Base-by-base conservation (phyloP, 2,329 filamentous ascomycete species). In the Dactylellina sp. region DNA sequence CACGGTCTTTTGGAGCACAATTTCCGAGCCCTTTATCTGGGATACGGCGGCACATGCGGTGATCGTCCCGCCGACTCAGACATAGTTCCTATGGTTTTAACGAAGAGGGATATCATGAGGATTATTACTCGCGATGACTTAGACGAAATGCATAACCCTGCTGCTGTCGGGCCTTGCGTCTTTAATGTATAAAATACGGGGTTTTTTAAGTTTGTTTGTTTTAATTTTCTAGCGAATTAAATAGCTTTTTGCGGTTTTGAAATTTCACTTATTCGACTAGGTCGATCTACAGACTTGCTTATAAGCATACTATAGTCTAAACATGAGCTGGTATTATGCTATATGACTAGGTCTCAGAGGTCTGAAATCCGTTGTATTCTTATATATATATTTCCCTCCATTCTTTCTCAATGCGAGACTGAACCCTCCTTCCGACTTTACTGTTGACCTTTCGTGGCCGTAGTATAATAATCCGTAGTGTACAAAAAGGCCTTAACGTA, bases 401-500 rank as follows among this genome's bases (percentile, higher is more conserved):
- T n/a, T n/a, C n/a, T n/a, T n/a, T n/a, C n/a, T n/a, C n/a, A n/a
- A n/a, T n/a, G n/a, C n/a, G n/a, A n/a, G n/a, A n/a, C n/a, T n/a
- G n/a, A n/a, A n/a, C n/a, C n/a, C n/a, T n/a, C n/a, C n/a, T n/a
- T n/a, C 4, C 20, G 11, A 35, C 35, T 53, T 18, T 12, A 16
- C 18, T 37, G 11, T 2, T 16, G n/a, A 24, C 28, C 28, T 9
- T 2, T 28, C 7, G 22, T 53, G 18, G 62, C 61, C 1, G 39
- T 44, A 24, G 44, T 40, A 35, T 65, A 62, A 20, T 74, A 74
- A 39, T 74, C 70, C 14, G 70, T 74, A 3, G 25, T 56, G 35
- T 65, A 74, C 20, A 74, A 20, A 18, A 61, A 55, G 0, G 70
- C 60, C 18, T 74, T 74, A 18, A 66, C 70, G 22, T 74, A 74